Evolutionary conservation across 352 stramenopile genomes (phyloP), one percentile per base, ranked within the genome.

Genomic region (Phytophthora tubulina): DNA sequence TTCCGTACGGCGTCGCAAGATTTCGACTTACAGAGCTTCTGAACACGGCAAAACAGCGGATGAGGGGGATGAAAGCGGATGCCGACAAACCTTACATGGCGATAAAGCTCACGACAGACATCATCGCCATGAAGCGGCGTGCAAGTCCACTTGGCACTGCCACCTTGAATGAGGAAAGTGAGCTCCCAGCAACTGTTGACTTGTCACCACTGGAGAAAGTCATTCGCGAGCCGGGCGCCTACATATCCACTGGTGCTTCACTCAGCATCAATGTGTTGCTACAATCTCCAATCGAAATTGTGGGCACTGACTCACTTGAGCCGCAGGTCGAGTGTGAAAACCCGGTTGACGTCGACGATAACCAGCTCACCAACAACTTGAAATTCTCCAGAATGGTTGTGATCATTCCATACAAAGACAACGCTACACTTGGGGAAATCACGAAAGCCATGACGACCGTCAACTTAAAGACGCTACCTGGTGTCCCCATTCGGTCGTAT

Each of bases 321-420:
- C 17, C 30, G 31, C 17, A 52, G 2, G 39, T 51, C 11, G 35
- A 51, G n/a, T 55, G 27, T 27, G 58, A 66, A 3, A 48, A 41
- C 38, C 13, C 36, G 7, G n/a, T 67, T 3, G 59, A 38, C 8
- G 4, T 53, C 9, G 54, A 50, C 1, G 11, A 27, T 17, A 10
- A 9, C 5, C 57, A 59, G 8, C 53, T 38, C 7, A 51, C 17
- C 9, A 50, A 4, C 4, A 15, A 32, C 21, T 58, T 73, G 33
- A 75, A 73, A 3, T 98, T 97, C 54, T 82, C 83, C 32, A 75
- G 91, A 13, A 83, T 95, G 39, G 87, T 97, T 6, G 55, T 97
- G 54, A 82, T 97, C 7, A 88, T 97, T 35, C 87, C 89, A 3
- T 98, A 97, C 79, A 81, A 82, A 51, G 87, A 96, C 67, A 74